phyloP scores from a whole-genome alignment of 73 alveolate genomes.

The Blepharisma japonicum region DNA sequence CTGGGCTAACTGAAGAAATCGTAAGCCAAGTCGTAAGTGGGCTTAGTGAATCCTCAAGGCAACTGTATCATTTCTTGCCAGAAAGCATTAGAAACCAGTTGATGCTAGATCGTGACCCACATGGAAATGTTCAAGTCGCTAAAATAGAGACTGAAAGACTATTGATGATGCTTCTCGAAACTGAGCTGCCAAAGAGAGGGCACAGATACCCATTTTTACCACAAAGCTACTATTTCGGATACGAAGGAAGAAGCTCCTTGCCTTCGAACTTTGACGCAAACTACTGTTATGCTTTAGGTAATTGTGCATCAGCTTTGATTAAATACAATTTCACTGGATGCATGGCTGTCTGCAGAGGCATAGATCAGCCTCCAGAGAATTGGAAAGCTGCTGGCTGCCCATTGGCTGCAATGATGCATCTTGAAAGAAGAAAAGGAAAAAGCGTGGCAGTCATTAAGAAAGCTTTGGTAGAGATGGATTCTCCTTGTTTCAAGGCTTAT shows the following conservation, averaged over 20 bases:
- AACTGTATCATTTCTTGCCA: constrained; percentile 79
- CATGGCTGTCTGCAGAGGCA: constrained; percentile 61
- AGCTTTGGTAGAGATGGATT: constrained; percentile 80
- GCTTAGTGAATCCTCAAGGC: constrained; percentile 57
- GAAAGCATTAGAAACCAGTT: constrained; percentile 87
- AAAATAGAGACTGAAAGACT: constrained; percentile 96
- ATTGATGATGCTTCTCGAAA: constrained; percentile 77
- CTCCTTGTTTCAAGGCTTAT: constrained; percentile 58
- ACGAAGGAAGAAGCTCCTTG: constrained; percentile 93
- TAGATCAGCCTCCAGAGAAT: constrained; percentile 49
- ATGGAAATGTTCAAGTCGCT: constrained; percentile 87
- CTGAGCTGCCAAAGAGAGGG: constrained; percentile 78
- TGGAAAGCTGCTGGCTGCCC: constrained; percentile 89
- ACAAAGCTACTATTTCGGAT: constrained; percentile 65
- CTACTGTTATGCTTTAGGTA: constrained; percentile 94
- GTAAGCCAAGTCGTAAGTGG: constrained; percentile 45
- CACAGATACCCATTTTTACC: constrained; percentile 47
- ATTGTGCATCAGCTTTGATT: constrained; percentile 73
- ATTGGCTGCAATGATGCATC: constrained; percentile 71
- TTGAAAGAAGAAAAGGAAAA: constrained; percentile 92
- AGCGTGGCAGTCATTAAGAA: constrained; percentile 72
- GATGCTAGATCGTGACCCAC: constrained; percentile 97
- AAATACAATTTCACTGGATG: constrained; percentile 59
- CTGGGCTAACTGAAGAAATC: constrained; percentile 49
- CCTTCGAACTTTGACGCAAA: constrained; percentile 97